Base-by-base conservation (phyloP, 257 asterid genomes). In the Solanum appendiculatum region DNA sequence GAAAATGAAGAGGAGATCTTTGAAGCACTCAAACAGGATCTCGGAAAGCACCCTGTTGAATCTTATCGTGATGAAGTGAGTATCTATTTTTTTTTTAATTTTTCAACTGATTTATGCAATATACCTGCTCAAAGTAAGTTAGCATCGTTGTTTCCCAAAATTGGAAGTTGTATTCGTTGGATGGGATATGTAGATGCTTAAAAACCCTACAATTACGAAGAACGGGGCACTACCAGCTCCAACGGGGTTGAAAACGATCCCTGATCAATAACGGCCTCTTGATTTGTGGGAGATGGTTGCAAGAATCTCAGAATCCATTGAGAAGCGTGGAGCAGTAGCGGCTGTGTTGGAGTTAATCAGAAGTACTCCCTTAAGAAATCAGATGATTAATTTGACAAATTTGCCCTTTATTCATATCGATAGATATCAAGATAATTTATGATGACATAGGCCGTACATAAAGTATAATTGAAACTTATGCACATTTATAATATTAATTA, bases 1-100 rank as follows among this genome's bases (percentile, higher is more conserved):
- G 99, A 97, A 74, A 94, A 97, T 6, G 98, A 97, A 87, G 89
- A 89, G 25, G 90, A 82, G 66, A 92, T 97, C 27, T 92, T 93
- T 39, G 93, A 94, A 64, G 99, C 98, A 20, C 94, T 97, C 29
- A 44, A 84, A 18, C 94, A 87, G 82, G 99, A 95, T 93, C 97
- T 97, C 25, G 98, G 98, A 21, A 97, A 95, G 86, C 98, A 94
- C 85, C 94, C 96, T 0, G 96, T 93, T 86, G 99, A 97, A 93
- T 90, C 93, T 89, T 97, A 92, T 75, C 95, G 99, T 10, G 99
- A 97, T 87, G 99, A 97, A 95, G 99, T 94, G 21, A 70, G 85
- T 80, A 46, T 11, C 66, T 46, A 16, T 11, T 80, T 16, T 48
- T 4, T n/a, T 27, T 77, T 27, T 33, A 2, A 5, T 31, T 74